Evolutionary conservation across 345 rosid genomes (phyloP), one percentile per base, ranked within the genome.

Genomic region (Gossypium australe): DNA sequence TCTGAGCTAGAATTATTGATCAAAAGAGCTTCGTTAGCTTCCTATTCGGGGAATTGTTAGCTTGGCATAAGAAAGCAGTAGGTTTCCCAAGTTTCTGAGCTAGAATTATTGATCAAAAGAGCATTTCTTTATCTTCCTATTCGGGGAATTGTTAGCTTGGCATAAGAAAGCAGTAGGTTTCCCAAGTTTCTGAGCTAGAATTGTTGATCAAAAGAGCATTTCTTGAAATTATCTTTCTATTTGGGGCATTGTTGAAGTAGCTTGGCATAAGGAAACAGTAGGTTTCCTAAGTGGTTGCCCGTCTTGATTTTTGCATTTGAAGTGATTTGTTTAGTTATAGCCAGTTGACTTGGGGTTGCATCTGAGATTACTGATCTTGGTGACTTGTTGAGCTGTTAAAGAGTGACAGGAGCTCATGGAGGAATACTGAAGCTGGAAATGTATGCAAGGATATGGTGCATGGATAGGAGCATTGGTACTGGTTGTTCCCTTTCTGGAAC

Each of bases 381-480:
- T 67, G 61, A 47, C 71, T 22, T 61, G 58, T 41, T 64, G 24
- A 59, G 60, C 38, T 74, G 17, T 60, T 78, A 25, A 34, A 72
- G 71, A 73, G 77, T 72, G 79, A 57, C 58, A n/a, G 75, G 68
- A 72, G 76, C 29, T 79, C 61, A 81, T 82, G 88, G 77, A 76
- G 67, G 72, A 58, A 61, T 57, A 73, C 44, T 82, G 73, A 78
- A 82, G 79, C 87, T 83, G 84, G 89, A 81, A 80, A 84, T 87
- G 87, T 80, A 45, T 81, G 89, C 67, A 69, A 83, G 89, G 88
- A 84, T 86, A 87, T 90, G 88, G 89, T 87, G 88, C 80, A 86
- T 85, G 90, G 85, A 77, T 82, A 77, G 71, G 88, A 83, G 79
- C 82, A 82, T 82, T 71, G 82, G 80, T 74, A 29, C 78, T 75